These are phyloP conservation scores for Apiospora aurea DNA, from an alignment of 2,329 filamentous ascomycete species.

Conservation along the genomic window DNA sequence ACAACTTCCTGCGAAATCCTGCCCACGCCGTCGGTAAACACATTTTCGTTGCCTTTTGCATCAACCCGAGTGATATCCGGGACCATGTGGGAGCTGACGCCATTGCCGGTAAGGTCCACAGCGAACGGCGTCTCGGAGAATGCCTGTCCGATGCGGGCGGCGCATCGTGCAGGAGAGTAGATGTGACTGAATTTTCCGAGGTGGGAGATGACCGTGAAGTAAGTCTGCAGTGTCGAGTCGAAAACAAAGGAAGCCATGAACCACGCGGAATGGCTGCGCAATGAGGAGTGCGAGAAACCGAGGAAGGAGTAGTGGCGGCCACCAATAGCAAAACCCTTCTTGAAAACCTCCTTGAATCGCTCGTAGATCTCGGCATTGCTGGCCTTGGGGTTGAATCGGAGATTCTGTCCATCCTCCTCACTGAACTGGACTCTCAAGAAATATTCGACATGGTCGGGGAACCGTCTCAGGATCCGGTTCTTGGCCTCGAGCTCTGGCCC, in stretches of 20 bases:
- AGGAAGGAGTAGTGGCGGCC: conserved; percentile 71
- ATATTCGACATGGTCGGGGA: conserved; percentile 62
- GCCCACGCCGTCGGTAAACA: conserved; percentile 83
- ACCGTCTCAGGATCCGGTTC: conserved; percentile 76
- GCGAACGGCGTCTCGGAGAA: conserved; percentile 79
- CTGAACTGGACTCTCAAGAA: conserved; percentile 77
- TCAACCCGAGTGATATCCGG: conserved; percentile 60
- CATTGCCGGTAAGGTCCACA: conserved; percentile 53
- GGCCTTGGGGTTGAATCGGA: conserved; percentile 62
- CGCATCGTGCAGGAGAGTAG: conserved; percentile 60
- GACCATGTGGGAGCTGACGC: conserved; percentile 46
- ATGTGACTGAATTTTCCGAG: conserved; percentile 61
- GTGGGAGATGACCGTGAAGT: conserved; percentile 51
- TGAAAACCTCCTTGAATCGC: conserved; percentile 68
- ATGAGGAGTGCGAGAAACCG: conserved; percentile 81
- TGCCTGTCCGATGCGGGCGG: conserved; percentile 68
- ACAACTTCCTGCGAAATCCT: conserved; percentile 71
- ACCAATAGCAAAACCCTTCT: conserved; percentile 66
- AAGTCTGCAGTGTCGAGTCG: conserved; percentile 42
- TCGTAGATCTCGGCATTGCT: conserved; percentile 59
- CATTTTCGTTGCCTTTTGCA: conserved; percentile 43
- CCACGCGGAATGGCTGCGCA: conserved; percentile 76
- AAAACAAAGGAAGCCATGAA: conserved; percentile 57
- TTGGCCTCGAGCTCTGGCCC: conserved; percentile 72
- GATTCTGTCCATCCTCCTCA: conserved; percentile 73